A percentile compares a stretch with the other conserved stretches of the same genome.
These are phyloP conservation scores for Moricandia moricandioides DNA, from an alignment of 345 rosid species.

Conservation along the genomic window DNA sequence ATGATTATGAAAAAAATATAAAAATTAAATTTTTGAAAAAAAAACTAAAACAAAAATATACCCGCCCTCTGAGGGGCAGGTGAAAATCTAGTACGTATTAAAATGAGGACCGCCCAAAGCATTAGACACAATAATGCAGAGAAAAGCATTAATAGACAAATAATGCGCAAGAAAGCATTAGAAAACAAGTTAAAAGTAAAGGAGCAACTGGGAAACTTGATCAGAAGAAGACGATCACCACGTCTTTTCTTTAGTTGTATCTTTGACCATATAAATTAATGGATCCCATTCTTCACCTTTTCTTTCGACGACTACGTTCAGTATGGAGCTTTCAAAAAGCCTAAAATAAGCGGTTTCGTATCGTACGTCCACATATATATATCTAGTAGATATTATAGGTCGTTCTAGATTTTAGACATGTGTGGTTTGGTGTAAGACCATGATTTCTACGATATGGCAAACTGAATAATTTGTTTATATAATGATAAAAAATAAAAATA, in stretches of 20 bases:
- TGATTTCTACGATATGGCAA: too few species aligned
- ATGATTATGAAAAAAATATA: too few species aligned
- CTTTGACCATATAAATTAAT: constrained; percentile 35
- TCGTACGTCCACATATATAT: constrained; percentile 2
- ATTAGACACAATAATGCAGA: constrained; percentile 26
- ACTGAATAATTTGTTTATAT: too few species aligned
- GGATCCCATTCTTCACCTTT: constrained; percentile 29
- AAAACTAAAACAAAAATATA: too few species aligned
- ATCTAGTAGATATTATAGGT: constrained; percentile 6
- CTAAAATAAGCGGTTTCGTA: constrained; percentile 23
- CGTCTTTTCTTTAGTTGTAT: constrained; percentile 25
- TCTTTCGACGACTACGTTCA: constrained; percentile 18
- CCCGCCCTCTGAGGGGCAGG: too few species aligned
- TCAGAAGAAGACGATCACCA: constrained; percentile 22
- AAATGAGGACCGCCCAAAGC: constrained; percentile 36
- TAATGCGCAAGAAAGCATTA: constrained; percentile 19
- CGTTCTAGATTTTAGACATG: constrained; percentile 7
- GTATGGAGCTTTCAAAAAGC: constrained; percentile 13
- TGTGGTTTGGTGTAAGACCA: constrained; percentile 4
- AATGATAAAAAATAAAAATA: too few species aligned
- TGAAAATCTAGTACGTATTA: constrained; percentile 8
- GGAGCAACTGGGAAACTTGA: constrained; percentile 16
- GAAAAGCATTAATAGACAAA: constrained; percentile 26
- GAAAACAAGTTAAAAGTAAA: constrained; percentile 29
- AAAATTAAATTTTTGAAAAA: too few species aligned